Conservation (phyloP, 2,329 filamentous ascomycete species). For the Claviceps fusiformis region DNA sequence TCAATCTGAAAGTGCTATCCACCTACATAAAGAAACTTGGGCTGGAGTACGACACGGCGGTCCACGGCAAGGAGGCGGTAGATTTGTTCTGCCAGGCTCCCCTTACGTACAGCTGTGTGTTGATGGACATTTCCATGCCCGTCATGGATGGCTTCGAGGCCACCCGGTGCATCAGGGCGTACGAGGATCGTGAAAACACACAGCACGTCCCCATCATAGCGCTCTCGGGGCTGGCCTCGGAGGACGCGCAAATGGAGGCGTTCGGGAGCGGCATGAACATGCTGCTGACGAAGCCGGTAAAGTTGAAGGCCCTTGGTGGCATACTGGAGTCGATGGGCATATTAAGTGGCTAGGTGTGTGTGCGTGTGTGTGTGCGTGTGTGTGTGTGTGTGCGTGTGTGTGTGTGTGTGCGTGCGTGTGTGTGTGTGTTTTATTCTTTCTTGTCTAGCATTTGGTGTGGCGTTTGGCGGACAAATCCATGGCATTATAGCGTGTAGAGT, state of each 20-base stretch:
- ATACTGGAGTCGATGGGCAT: slow-evolving; percentile 1
- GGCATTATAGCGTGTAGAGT: not conserved
- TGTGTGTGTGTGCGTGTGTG: too few species aligned
- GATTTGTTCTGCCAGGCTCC: slow-evolving; percentile 10
- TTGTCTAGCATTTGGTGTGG: not conserved
- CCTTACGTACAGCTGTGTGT: slow-evolving; percentile 11
- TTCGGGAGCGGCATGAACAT: slow-evolving; percentile 35
- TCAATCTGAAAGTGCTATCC: slow-evolving; percentile 19
- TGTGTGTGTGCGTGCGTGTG: too few species aligned
- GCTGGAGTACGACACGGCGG: slow-evolving; percentile 9
- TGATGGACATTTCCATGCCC: slow-evolving; percentile 40
- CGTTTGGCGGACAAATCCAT: not conserved
- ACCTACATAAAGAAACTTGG: slow-evolving; percentile 16
- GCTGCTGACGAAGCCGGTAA: slow-evolving; percentile 37
- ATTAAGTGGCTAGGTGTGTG: not conserved
- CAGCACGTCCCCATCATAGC: slow-evolving; percentile 32
- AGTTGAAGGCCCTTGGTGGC: slow-evolving; percentile 20
- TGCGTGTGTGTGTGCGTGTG: too few species aligned
- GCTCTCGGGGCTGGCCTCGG: slow-evolving; percentile 35
- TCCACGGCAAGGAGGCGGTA: slow-evolving; percentile 16
- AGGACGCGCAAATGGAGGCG: slow-evolving; percentile 33
- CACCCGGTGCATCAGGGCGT: slow-evolving; percentile 30
- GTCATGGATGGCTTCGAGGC: slow-evolving; percentile 35
- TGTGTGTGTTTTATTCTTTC: not conserved
- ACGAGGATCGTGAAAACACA: slow-evolving; percentile 29